Evolutionary conservation across 371 early-diverging fungal genomes (phyloP), one percentile per base, ranked within the genome.

Genomic region (Funneliformis caledonium): DNA sequence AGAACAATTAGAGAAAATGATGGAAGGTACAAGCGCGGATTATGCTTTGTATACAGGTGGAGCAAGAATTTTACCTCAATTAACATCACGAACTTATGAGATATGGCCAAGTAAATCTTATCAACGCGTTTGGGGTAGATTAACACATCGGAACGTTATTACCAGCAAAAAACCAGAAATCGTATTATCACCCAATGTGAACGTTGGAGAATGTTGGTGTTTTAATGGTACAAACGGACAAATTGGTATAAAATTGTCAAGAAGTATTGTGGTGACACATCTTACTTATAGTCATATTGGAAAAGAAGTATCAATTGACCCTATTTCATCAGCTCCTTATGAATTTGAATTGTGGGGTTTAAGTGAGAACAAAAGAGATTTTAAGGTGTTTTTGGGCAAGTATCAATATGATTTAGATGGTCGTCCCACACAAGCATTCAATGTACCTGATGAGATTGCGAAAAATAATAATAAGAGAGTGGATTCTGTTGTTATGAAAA

Each of bases 341-440:
- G 78, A 78, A 22, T 78, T 78, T 78, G 78, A 78, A 52, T 52
- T 78, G 16, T 78, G 78, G 78, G 78, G 78, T n/a, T 65, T 78
- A 43, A 19, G 14, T 22, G 59, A 47, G 16, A 33, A 26, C 2
- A 4, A 69, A 12, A 59, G 42, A n/a, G 76, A 75, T 75, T 75
- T 75, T 31, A 10, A 26, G n/a, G 8, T 67, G 26, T 68, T 56
- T 48, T 61, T 78, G 19, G 78, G 78, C 4, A 22, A 50, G 50
- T 78, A 59, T 52, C 33, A 50, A 42, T 78, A 78, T 68, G 68
- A 78, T 68, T 31, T 78, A 48, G 7, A 45, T 45, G 68, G 52
- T 10, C 26, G 33, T n/a, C 50, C 78, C 7, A 19, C 22, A 26
- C 78, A 78, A 48, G 14, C n/a, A 33, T 78, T 78, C 37, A 26